Percentiles rank a stretch among this genome's conserved stretches.
Conservation (phyloP, 163 green algal genomes). For the Prototheca cutis region DNA sequence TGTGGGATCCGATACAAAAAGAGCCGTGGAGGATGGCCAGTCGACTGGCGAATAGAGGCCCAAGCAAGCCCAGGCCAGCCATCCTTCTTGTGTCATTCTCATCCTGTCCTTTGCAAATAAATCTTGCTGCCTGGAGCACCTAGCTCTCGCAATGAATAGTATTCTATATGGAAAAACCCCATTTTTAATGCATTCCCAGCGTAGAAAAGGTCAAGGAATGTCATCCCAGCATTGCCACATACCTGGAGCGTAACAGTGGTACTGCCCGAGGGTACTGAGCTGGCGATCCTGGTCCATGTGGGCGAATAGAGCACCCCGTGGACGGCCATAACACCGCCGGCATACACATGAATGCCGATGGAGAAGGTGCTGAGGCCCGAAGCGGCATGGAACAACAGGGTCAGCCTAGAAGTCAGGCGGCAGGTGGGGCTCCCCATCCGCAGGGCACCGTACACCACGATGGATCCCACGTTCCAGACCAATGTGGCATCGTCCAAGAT, state of each 20-base stretch:
- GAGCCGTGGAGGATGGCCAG: too few species aligned
- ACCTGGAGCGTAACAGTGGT: slow-evolving; percentile 7
- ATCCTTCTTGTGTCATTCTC: too few species aligned
- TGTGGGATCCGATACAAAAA: too few species aligned
- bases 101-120: too few species aligned
- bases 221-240: too few species aligned
- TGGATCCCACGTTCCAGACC: slow-evolving; percentile 22
- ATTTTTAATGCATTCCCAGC: too few species aligned
- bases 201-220: too few species aligned
- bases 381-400: slow-evolving; percentile 27
- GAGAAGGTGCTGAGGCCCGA: slow-evolving; percentile 7
- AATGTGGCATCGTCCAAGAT: slow-evolving; percentile 40
- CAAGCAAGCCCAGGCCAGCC: too few species aligned
- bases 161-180: too few species aligned
- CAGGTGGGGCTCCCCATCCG: slow-evolving; percentile 24
- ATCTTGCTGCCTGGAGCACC: too few species aligned
- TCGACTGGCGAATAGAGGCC: too few species aligned
- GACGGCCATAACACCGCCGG: slow-evolving; percentile 24
- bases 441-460: slow-evolving; percentile 32
- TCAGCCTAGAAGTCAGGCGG: slow-evolving; percentile 22
- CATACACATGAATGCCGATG: slow-evolving; percentile 15
- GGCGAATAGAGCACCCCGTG: slow-evolving; percentile 34
- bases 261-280: slow-evolving; percentile 4
- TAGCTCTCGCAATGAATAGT: too few species aligned
- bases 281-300: slow-evolving; percentile 40